Evolutionary conservation across 768 basidiomycete genomes (phyloP), one percentile per base, ranked within the genome.

Genomic region (Boletales sp.): DNA sequence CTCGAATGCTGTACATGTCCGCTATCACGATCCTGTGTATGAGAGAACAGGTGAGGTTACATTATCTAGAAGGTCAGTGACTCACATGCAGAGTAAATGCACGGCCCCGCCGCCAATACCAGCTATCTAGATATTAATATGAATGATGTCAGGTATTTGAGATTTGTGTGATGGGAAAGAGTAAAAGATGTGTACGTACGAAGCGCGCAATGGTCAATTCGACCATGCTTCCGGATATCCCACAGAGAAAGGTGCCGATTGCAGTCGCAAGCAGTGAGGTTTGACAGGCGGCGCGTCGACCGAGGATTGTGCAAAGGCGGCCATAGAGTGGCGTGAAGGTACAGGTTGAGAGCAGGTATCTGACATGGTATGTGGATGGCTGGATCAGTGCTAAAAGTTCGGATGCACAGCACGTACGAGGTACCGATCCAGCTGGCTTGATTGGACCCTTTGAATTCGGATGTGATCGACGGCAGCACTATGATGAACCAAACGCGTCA

Each of bases 291-390:
- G 78, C 79, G 44, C 79, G 74, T 14, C 88, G 70, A 6, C 88
- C 88, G 63, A 90, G 66, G 10, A 86, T 84, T 61, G 86, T 84
- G 55, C 80, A 86, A 6, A 91, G 72, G 4, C 87, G 79, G 19
- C 88, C 88, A 60, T 90, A 90, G 6, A 90, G 72, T 0, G 86
- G 88, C 0, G 88, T 90, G 55, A 90, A 90, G 3, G 87, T 86
- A 64, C 84, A 87, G 4, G 80, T 85, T 4, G 88, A 84, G 13
- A 90, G 77, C 8, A 90, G 69, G 65, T 87, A 90, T 28, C 50
- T 57, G 39, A 50, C 5, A 39, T 30, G 25, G 33, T 15, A 14
- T 8, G 28, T 19, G 5, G 8, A 13, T 32, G 17, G 8, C 1
- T 41, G 39, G 2, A 11, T 32, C 11, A 31, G 11, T n/a, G 18